Evolutionary conservation across 108 stramenopile genomes (phyloP), one percentile per base, ranked within the genome.

Genomic region (Fistulifera solaris): DNA sequence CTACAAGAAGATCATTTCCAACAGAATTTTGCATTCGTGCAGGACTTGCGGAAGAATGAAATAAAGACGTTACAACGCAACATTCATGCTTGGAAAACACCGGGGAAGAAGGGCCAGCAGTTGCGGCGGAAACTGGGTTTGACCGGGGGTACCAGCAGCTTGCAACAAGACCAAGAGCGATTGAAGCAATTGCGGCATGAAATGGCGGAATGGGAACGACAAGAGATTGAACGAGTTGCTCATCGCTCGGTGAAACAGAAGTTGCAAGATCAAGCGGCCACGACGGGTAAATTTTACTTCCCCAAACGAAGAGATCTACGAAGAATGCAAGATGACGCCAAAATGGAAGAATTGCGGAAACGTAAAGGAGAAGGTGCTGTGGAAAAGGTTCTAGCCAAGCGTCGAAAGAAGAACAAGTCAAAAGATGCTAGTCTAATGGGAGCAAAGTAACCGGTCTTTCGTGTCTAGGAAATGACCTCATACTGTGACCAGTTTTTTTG

Each of bases 281-380:
- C 60, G 24, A 83, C 85, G 26, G 41, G 54, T 11, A 78, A 77
- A 3, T 76, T 57, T 25, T 93, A 75, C 62, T 78, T 73, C 61
- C 63, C 77, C 43, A 93, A 93, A 66, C 65, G 81, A 21, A 68
- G 70, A 41, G 92, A 93, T 38, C 49, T 76, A 65, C 63, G 67
- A 54, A 55, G 52, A 48, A 61, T 85, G 77, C 78, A 85, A 56
- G 43, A 83, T 46, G 87, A 93, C 57, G 92, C 87, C 42, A 87
- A 83, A 67, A 83, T 85, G 57, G 87, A 89, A 41, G 87, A 81
- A 50, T 52, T 93, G 48, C 73, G 71, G 1, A 89, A 87, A 56
- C 71, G 73, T 13, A 81, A 81, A 10, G 87, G 87, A 17, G 68
- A 89, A 38, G 70, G 67, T 42, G 91, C 85, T 1, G 81, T 93